Evolutionary conservation across 2,329 filamentous ascomycete genomes (phyloP), one percentile per base, ranked within the genome.

Genomic region (Fragosphaeria purpurea): DNA sequence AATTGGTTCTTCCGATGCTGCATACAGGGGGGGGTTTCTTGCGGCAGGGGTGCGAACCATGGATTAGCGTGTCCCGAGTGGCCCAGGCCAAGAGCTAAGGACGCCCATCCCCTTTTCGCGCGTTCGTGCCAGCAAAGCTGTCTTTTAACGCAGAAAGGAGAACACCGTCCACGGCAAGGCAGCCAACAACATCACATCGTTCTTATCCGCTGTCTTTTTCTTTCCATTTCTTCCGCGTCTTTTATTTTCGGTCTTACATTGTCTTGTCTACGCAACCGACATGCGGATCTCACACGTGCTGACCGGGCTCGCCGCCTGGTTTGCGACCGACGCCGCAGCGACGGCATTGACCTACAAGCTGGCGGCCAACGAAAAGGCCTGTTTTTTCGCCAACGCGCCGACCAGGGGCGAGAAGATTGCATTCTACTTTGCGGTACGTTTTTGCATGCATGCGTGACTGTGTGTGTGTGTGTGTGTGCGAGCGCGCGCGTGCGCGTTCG

Each of bases 321-420:
- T 87, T 57, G 71, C 82, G 51, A 83, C 85, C 53, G 73, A 85
- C 54, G 85, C 84, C 48, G 82, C 86, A 49, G 89, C 88, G 39
- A 98, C 93, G 5, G 90, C 93, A 41, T 77, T 98, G 64, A 98
- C 93, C 45, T 98, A 96, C 76, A 88, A 90, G 70, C 77, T 98
- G 44, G 72, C 77, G 48, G 86, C 93, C 47, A 87, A 94, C 72
- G 93, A 97, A 75, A 89, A 87, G 70, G 88, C 93, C 54, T 98
- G 93, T 75, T 98, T 98, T 80, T 96, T 86, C 67, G 80, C 87
- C 51, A 74, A 81, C 59, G 84, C 91, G 50, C 82, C 89, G 57
- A 80, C 86, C 65, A 77, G 80, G 65, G 84, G 84, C 60, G 81
- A 86, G 62, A 98, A 98, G 79, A 76, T 98, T 59, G 90, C 93